Percentiles rank a stretch among this genome's conserved stretches.
Conservation (phyloP, 208 protist genomes). For the Crithidia expoeki region DNA sequence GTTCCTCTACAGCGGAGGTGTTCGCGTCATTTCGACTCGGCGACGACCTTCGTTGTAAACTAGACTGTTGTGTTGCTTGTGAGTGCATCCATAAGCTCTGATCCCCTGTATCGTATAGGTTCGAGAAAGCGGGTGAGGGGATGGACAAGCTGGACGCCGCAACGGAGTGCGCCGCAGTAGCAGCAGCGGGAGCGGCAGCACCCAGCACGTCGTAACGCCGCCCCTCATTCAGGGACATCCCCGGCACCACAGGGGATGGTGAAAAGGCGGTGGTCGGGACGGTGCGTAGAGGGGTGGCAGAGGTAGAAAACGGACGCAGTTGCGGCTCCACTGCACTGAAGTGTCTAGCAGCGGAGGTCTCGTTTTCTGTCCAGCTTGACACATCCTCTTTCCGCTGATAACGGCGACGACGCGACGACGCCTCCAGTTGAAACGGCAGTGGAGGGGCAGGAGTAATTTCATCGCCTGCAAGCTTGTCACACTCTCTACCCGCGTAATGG, state of each 20-base stretch:
- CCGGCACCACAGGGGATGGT: neutral
- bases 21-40: neutral
- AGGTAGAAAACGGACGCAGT: neutral
- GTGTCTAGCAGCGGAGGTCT: neutral
- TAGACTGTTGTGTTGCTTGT: no score
- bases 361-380: neutral
- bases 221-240: neutral
- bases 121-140: neutral
- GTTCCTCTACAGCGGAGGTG: conserved; percentile 8
- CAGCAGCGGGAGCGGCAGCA: no score
- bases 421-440: neutral
- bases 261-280: conserved; percentile 12
- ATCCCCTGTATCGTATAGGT: neutral
- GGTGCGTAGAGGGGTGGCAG: conserved; percentile 12
- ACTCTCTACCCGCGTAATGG: no score
- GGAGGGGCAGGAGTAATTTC: neutral
- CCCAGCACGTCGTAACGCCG: neutral
- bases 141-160: neutral
- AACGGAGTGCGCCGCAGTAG: no score
- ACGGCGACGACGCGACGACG: conserved; percentile 11
- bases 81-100: neutral
- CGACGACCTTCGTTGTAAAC: neutral
- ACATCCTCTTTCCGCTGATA: conserved; percentile 11
- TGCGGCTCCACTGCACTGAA: neutral
- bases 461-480: no score